Base-by-base conservation (phyloP, 1,284 basidiomycete genomes). In the Trametes hirsuta region DNA sequence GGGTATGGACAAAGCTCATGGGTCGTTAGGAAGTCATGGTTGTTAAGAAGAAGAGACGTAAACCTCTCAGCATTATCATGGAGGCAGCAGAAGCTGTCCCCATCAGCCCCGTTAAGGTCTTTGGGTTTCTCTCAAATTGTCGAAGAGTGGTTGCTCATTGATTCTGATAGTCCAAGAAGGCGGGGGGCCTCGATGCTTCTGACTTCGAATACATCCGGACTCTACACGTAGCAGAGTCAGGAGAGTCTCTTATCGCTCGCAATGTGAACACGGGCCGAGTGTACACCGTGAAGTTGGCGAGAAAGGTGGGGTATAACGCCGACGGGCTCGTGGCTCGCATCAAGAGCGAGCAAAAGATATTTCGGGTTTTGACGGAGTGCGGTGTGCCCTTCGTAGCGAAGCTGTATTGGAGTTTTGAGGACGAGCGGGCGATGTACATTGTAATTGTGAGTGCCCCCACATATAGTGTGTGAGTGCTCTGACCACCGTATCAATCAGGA, bases 391-490 rank as follows among this genome's bases (percentile, higher is more conserved):
- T 91, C 72, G 75, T 90, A 51, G 79, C 84, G 4, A 78, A 77
- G 58, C 76, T 92, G 6, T 79, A 82, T 67, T 87, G 86, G 79
- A 81, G 82, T 36, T 90, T 91, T 68, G 83, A 86, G 53, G 86
- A 88, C 65, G 78, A 80, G 61, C 81, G 85, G 63, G 81, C 84
- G 61, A 79, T 88, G 39, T 88, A 85, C 64, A 71, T 86, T 14
- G 78, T 85, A 11, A 79, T 80, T 70, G 88, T 82, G 65, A 54
- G 77, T 47, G 22, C 34, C 4, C 11, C 11, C 39, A 4, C 4
- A 18, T 18, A 18, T 18, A 18, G 18, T 18, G 18, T 18, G 18
- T 8, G 30, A n/a, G 4, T 2, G 14, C 2, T 10, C 24, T 42
- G 25, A 51, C 18, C 14, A 3, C 5, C 15, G 22, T 6, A 15